Conservation (phyloP, 257 asterid species). For the Petrea volubilis region DNA sequence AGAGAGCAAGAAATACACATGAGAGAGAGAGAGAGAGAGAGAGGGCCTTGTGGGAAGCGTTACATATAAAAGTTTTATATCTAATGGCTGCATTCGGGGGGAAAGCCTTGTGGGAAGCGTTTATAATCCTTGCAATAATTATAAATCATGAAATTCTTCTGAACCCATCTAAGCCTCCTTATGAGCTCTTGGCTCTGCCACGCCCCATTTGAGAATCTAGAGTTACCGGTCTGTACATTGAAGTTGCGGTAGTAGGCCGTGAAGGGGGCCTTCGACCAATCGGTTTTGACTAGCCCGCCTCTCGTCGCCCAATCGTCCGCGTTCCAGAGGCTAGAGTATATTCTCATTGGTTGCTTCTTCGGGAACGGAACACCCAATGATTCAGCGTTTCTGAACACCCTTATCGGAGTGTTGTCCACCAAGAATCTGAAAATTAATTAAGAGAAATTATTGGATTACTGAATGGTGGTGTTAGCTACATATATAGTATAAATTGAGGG, state of each 20-base stretch:
- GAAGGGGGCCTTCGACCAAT: constrained; percentile 85
- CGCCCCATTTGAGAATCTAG: constrained; percentile 41
- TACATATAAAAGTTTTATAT: no score
- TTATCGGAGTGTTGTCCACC: constrained; percentile 85
- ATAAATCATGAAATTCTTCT: constrained; percentile 83
- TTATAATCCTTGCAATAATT: constrained; percentile 66
- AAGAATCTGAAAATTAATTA: constrained; percentile 47
- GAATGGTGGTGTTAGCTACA: background rate
- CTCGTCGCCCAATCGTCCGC: constrained; percentile 95
- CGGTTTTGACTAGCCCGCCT: constrained; percentile 76
- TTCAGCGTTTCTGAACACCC: constrained; percentile 71
- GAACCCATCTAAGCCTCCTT: constrained; percentile 89
- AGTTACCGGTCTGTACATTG: constrained; percentile 41
- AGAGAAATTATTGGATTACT: background rate
- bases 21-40: no score
- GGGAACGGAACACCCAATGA: constrained; percentile 74
- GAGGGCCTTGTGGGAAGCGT: no score
- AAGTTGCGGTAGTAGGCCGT: constrained; percentile 79
- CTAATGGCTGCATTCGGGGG: constrained; percentile 52
- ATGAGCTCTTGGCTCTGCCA: constrained; percentile 69
- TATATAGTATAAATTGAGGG: background rate
- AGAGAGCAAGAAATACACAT: no score
- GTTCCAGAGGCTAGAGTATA: constrained; percentile 88
- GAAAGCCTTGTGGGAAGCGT: constrained; percentile 68
- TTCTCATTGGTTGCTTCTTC: constrained; percentile 74